phyloP scores from a whole-genome alignment of 371 early-diverging fungal species.

The Mucor indicus region DNA sequence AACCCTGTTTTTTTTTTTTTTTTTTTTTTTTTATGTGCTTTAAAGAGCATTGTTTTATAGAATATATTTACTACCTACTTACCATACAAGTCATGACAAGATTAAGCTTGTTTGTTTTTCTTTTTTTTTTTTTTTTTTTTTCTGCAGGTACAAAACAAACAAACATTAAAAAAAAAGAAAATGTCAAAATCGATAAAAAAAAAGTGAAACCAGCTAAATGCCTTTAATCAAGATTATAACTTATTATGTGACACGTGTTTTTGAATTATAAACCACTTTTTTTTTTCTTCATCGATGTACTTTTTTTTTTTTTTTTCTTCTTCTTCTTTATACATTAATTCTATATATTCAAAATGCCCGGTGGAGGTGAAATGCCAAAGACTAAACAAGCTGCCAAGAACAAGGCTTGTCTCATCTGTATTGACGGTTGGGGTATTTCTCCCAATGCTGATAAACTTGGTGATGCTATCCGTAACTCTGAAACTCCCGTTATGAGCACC shows the following conservation, averaged over 20 bases:
- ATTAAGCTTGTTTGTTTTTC: no score
- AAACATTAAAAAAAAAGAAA: no score
- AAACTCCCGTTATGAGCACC: conserved; percentile 92
- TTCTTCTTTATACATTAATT: background rate
- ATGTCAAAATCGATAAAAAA: no score
- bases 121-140: no score
- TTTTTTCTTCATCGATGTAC: background rate
- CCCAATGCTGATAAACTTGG: conserved; percentile 66
- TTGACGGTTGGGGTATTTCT: conserved; percentile 97
- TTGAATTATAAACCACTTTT: no score
- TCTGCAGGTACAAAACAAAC: no score
- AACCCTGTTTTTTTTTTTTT: background rate
- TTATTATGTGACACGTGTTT: conserved; percentile 13
- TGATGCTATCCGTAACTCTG: conserved; percentile 91
- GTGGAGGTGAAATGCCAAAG: conserved; percentile 51
- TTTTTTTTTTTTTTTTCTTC: conserved; percentile 2
- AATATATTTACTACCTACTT: no score
- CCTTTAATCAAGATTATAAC: no score
- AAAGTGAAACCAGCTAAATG: no score
- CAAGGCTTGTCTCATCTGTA: conserved; percentile 78
- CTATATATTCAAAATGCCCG: conserved; percentile 35
- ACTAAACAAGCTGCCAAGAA: conserved; percentile 47
- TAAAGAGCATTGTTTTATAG: no score
- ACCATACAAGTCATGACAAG: no score
- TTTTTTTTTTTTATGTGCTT: no score